Conservation (phyloP, 2,329 filamentous ascomycete species). For the Rhynchosporium graminicola region DNA sequence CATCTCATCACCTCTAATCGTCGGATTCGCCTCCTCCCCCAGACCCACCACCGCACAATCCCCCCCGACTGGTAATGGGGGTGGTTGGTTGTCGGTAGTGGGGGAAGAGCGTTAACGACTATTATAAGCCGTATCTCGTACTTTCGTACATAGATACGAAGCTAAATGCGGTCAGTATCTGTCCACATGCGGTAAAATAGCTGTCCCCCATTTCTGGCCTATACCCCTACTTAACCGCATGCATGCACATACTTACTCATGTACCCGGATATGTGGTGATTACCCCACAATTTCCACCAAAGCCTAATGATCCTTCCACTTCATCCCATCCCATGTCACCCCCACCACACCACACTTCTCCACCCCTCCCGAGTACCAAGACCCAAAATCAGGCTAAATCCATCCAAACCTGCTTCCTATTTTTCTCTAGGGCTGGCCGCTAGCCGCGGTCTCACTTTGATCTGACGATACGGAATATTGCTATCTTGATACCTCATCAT, state of each 20-base stretch:
- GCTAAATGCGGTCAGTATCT: no score
- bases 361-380: neutral
- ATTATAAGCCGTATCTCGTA: no score
- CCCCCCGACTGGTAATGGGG: no score
- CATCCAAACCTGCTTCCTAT: neutral
- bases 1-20: neutral
- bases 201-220: no score
- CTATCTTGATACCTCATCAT: no score
- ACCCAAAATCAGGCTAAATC: neutral
- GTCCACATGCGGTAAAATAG: no score
- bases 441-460: neutral
- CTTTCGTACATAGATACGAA: neutral
- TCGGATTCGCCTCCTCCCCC: no score
- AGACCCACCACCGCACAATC: no score
- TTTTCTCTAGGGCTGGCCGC: neutral
- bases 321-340: neutral
- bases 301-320: constrained; percentile 13
- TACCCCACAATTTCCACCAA: constrained; percentile 17
- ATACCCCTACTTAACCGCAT: neutral
- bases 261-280: neutral
- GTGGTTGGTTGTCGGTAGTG: no score
- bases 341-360: neutral
- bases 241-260: neutral
- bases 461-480: no score
- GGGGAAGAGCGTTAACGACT: no score